phyloP scores from a whole-genome alignment of 345 rosid species.

The sweet orange (Citrus sinensis) region DNA sequence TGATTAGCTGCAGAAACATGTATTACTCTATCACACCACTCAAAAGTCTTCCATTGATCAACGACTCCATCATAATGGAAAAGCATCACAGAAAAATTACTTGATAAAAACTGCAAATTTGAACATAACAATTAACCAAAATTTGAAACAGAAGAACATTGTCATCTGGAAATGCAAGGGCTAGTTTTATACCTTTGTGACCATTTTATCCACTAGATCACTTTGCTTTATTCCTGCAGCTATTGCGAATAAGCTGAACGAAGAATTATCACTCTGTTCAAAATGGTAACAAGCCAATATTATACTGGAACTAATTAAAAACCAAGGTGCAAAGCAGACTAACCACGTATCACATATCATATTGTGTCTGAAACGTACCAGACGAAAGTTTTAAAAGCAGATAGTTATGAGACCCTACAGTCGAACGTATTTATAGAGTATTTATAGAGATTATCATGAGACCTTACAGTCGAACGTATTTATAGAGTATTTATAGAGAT shows the following conservation, averaged over 20 bases:
- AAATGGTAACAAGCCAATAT: not conserved
- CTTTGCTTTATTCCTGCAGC: conserved; percentile 66
- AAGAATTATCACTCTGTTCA: conserved; percentile 30
- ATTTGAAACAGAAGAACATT: not conserved
- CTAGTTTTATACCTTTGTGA: conserved; percentile 37
- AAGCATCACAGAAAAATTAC: conserved; percentile 68
- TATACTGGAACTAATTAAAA: not conserved
- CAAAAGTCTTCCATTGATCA: conserved; percentile 70
- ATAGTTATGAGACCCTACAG: not conserved
- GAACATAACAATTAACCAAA: not conserved
- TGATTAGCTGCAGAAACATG: conserved; percentile 78
- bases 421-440: no score
- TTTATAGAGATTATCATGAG: not conserved
- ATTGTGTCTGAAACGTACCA: not conserved
- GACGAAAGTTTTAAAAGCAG: not conserved
- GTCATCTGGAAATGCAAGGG: not conserved
- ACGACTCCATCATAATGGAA: conserved; percentile 87
- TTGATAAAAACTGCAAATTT: conserved; percentile 56
- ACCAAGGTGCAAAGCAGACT: not conserved
- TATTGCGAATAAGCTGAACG: conserved; percentile 39
- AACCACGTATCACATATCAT: not conserved
- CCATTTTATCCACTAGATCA: conserved; percentile 49
- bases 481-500: not conserved
- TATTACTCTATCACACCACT: conserved; percentile 57
- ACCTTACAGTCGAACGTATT: not conserved